Evolutionary conservation across 768 basidiomycete genomes (phyloP).

Genomic region (Termitomyces sp.): DNA sequence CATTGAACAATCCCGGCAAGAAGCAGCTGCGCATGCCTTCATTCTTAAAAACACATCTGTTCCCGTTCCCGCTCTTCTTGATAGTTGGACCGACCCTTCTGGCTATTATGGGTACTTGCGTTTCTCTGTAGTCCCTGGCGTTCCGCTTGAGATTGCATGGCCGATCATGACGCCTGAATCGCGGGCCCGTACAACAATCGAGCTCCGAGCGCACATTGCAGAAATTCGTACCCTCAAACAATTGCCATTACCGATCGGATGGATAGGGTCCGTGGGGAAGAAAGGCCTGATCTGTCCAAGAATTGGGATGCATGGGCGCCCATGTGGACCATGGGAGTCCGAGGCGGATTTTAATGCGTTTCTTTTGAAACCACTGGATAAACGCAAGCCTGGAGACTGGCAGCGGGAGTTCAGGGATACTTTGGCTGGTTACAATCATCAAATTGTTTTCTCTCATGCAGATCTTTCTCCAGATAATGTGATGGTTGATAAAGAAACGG

Average conservation of each 20-base stretch:
- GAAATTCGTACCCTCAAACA: background rate
- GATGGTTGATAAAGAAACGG: background rate
- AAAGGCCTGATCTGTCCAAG: background rate
- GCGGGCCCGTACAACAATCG: background rate
- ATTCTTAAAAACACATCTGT: background rate
- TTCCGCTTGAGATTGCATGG: background rate
- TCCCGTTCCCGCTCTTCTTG: background rate
- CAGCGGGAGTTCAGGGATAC: background rate
- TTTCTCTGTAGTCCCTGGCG: background rate
- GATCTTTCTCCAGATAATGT: background rate
- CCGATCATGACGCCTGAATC: background rate
- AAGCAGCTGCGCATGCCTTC: background rate
- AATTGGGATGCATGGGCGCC: background rate
- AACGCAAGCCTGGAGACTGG: background rate
- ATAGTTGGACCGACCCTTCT: background rate
- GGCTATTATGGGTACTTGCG: background rate
- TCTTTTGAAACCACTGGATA: background rate
- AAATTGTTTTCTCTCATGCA: constrained; percentile 2
- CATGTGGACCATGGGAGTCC: background rate
- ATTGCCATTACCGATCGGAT: background rate
- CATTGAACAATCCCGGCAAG: background rate
- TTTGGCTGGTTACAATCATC: background rate
- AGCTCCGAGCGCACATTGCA: background rate
- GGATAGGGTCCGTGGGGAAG: background rate
- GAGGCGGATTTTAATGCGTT: background rate